Evolutionary conservation across 2,329 filamentous ascomycete genomes (phyloP).

Genomic region (Diaporthe capsici): DNA sequence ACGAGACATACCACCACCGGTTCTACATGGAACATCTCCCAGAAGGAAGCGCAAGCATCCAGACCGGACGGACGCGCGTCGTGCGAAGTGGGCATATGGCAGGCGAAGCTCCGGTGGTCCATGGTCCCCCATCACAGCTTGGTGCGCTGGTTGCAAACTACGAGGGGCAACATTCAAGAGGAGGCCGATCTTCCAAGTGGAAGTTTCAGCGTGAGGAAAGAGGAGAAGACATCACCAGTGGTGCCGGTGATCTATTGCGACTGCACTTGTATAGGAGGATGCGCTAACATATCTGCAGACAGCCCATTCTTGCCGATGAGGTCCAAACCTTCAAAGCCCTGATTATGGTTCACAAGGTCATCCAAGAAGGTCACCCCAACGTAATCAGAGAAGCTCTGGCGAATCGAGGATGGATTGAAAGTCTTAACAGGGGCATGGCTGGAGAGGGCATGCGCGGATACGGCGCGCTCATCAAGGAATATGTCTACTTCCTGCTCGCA

Average conservation of each 20-base stretch:
- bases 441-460: slow-evolving; percentile 93
- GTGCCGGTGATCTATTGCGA: not conserved
- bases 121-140: too few relatives aligned
- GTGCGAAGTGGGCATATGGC: not conserved
- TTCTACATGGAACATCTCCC: not conserved
- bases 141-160: not conserved
- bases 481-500: slow-evolving; percentile 93
- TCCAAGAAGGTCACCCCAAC: slow-evolving; percentile 94
- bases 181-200: not conserved
- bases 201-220: not conserved
- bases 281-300: slow-evolving; percentile 64
- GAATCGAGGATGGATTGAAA: slow-evolving; percentile 93
- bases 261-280: not conserved
- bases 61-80: not conserved
- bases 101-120: not conserved
- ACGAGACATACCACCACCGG: not conserved
- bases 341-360: slow-evolving; percentile 96
- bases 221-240: not conserved
- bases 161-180: not conserved
- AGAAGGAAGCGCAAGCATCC: not conserved
- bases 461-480: slow-evolving; percentile 93
- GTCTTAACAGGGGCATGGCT: slow-evolving; percentile 84
- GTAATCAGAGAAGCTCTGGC: slow-evolving; percentile 90
- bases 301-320: slow-evolving; percentile 98
- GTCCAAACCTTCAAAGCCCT: slow-evolving; percentile 99